These are phyloP conservation scores for Malassezia obtusa DNA, from an alignment of 1,284 basidiomycete genomes.

Conservation along the genomic window DNA sequence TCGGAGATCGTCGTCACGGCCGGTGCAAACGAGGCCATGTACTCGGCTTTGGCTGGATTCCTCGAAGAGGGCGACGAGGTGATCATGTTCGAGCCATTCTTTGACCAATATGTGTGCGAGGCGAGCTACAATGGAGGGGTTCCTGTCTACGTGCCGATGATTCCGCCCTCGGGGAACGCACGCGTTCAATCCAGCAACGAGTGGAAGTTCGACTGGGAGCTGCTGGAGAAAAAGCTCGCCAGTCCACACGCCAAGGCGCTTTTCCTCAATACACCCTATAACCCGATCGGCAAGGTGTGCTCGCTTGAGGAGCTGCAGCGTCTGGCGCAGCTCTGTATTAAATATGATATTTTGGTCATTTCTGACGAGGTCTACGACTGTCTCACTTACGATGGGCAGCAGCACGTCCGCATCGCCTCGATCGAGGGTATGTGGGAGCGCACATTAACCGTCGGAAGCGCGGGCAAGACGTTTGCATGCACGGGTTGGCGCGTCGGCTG, in stretches of 20 bases:
- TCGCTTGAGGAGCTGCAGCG: constrained; percentile 67
- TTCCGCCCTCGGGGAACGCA: constrained; percentile 57
- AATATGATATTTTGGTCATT: constrained; percentile 85
- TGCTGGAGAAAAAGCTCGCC: constrained; percentile 67
- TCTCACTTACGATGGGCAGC: constrained; percentile 73
- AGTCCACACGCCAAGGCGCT: constrained; percentile 70
- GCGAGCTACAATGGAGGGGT: constrained; percentile 58
- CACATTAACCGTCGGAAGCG: constrained; percentile 70
- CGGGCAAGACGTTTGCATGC: constrained; percentile 78
- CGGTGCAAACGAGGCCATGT: constrained; percentile 60
- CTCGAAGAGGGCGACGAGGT: constrained; percentile 65
- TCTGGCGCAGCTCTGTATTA: constrained; percentile 76
- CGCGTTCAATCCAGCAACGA: constrained; percentile 37
- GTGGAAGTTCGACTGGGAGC: constrained; percentile 56
- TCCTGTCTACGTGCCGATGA: constrained; percentile 86
- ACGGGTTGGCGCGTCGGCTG: constrained; percentile 98
- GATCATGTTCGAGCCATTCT: constrained; percentile 89
- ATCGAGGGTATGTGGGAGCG: constrained; percentile 82
- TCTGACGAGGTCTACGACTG: constrained; percentile 91
- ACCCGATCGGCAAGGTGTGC: constrained; percentile 70
- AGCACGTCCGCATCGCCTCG: constrained; percentile 82
- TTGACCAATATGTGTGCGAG: constrained; percentile 72
- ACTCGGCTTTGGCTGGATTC: constrained; percentile 33
- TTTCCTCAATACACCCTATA: constrained; percentile 61
- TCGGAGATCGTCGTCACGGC: constrained; percentile 85